These are phyloP conservation scores for Trichosanthes cucumerina DNA, from an alignment of 306 rosid genomes.

Conservation along the genomic window DNA sequence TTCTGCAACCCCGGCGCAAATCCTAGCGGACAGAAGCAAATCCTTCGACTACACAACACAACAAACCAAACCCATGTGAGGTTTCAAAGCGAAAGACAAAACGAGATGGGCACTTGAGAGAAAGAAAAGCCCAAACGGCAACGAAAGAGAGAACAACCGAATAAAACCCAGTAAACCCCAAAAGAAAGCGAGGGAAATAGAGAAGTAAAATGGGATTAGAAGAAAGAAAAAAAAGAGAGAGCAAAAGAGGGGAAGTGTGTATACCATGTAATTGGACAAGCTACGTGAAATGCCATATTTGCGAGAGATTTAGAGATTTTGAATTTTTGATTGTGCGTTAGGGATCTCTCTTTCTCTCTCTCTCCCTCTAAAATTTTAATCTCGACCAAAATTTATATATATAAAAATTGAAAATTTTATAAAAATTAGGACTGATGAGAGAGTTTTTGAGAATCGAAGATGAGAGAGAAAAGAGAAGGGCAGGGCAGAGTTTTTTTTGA, in stretches of 20 bases:
- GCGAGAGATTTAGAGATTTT: conserved; percentile 36
- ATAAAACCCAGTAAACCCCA: not conserved
- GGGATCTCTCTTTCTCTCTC: conserved; percentile 25
- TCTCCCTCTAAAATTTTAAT: conserved; percentile 11
- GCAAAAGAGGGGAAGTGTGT: conserved; percentile 8
- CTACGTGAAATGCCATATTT: conserved; percentile 81
- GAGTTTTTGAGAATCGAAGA: conserved; percentile 2
- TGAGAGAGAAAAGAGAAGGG: not conserved
- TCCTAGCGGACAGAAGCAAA: conserved; percentile 64
- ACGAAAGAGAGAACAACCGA: not conserved
- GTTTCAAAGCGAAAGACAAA: not conserved
- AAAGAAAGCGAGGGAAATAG: not conserved
- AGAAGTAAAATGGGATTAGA: conserved; percentile 3
- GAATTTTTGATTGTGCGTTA: conserved; percentile 17
- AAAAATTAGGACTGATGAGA: conserved; percentile 2
- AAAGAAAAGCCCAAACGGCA: not conserved
- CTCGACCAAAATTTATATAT: not conserved
- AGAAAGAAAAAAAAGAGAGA: not conserved
- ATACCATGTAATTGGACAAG: conserved; percentile 80
- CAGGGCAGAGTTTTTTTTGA: not conserved
- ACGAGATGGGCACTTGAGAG: not conserved
- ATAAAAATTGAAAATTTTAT: not conserved
- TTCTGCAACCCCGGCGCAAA: conserved; percentile 38
- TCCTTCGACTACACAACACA: conserved; percentile 39
- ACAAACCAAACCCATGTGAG: not conserved